Conservation (phyloP, 768 basidiomycete genomes). For the Postia placenta region DNA sequence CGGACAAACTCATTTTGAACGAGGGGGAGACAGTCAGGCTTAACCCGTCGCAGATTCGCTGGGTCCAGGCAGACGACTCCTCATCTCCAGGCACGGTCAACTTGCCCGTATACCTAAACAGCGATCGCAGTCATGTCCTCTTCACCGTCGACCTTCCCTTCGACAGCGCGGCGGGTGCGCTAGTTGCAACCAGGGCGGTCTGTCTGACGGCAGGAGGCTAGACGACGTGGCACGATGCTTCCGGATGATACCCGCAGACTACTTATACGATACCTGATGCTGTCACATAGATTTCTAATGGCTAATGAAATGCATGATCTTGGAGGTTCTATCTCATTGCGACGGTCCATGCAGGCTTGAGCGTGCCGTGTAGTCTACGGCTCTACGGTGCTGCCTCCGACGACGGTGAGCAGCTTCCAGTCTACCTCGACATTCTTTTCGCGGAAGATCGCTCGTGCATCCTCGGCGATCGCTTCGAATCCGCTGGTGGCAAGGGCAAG, state of each 20-base stretch:
- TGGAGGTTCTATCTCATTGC: not conserved
- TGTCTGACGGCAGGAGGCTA: slow-evolving; percentile 82
- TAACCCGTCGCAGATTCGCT: slow-evolving; percentile 78
- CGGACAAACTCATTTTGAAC: slow-evolving; percentile 70
- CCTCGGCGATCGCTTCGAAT: slow-evolving; percentile 81
- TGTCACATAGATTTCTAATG: not conserved
- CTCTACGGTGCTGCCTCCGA: slow-evolving; percentile 34
- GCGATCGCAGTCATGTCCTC: slow-evolving; percentile 82
- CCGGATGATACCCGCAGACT: slow-evolving; percentile 14
- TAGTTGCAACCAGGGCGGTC: slow-evolving; percentile 84
- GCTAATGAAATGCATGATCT: not conserved
- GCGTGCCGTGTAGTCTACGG: not conserved
- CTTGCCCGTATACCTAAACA: slow-evolving; percentile 90
- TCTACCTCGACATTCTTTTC: slow-evolving; percentile 74
- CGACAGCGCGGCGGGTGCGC: slow-evolving; percentile 53
- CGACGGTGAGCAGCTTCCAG: slow-evolving; percentile 81
- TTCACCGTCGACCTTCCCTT: slow-evolving; percentile 87
- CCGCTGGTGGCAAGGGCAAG: slow-evolving; percentile 85
- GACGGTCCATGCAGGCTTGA: not conserved
- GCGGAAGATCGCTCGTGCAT: slow-evolving; percentile 70
- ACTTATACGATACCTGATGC: slow-evolving; percentile 6
- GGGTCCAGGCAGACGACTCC: slow-evolving; percentile 60
- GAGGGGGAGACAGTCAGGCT: slow-evolving; percentile 78
- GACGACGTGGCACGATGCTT: not conserved
- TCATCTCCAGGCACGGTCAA: slow-evolving; percentile 48